Conservation (phyloP, 176 grass and related monocot genomes). For the Aegilops bicornis region DNA sequence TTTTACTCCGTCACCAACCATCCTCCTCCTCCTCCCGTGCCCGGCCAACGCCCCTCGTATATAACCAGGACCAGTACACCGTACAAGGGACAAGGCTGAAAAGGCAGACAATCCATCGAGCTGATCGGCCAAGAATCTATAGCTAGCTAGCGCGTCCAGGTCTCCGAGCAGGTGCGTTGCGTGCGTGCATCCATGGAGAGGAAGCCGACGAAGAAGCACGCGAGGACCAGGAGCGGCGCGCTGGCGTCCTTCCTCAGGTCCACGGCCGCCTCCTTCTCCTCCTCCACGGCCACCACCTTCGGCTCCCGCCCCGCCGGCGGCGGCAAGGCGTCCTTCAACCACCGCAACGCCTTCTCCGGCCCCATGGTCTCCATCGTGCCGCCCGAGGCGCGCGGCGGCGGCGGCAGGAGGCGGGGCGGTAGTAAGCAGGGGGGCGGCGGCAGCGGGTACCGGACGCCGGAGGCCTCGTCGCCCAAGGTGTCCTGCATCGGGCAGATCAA, state of each 20-base stretch:
- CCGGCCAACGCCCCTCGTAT: neutral
- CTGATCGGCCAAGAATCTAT: neutral
- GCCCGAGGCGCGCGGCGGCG: slow-evolving; percentile 52
- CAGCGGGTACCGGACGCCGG: slow-evolving; percentile 45
- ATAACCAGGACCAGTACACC: neutral
- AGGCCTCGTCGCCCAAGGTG: slow-evolving; percentile 84
- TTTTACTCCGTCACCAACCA: neutral
- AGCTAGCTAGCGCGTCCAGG: neutral
- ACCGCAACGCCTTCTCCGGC: slow-evolving; percentile 73
- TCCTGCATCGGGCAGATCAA: slow-evolving; percentile 96
- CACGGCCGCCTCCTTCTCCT: slow-evolving; percentile 51
- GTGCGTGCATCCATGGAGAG: slow-evolving; percentile 10
- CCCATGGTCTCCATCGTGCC: slow-evolving; percentile 75
- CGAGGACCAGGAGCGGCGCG: slow-evolving; percentile 39
- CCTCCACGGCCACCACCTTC: slow-evolving; percentile 2
- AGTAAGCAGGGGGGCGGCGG: neutral
- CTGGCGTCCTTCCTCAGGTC: slow-evolving; percentile 56
- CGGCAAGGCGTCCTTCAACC: slow-evolving; percentile 38
- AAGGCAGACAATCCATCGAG: neutral
- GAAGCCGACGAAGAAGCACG: slow-evolving; percentile 18
- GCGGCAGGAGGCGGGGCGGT: neutral
- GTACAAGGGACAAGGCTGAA: neutral
- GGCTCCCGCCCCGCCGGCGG: neutral
- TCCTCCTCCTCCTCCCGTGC: neutral
- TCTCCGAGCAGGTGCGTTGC: neutral